Evolutionary conservation across 176 grass and related monocot genomes (phyloP).

Genomic region (Oryza coarctata): DNA sequence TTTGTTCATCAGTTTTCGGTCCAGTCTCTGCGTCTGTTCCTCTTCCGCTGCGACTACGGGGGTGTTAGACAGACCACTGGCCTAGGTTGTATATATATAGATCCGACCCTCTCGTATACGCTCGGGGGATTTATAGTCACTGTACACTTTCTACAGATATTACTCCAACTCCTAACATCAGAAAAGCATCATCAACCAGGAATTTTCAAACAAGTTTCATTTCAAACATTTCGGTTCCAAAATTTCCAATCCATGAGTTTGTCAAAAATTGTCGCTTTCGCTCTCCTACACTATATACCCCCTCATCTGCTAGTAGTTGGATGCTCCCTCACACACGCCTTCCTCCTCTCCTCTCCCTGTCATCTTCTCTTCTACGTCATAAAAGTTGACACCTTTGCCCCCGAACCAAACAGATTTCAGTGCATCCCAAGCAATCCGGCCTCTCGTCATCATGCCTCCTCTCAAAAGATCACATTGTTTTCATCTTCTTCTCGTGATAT

Average conservation of each 20-base stretch:
- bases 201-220: background rate
- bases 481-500: background rate
- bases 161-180: background rate
- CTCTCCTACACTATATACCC: constrained; percentile 13
- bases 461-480: background rate
- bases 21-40: no score
- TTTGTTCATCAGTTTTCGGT: no score
- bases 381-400: constrained; percentile 30
- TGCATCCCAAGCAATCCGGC: constrained; percentile 42
- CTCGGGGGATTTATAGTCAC: no score
- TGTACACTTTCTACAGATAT: no score
- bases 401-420: constrained; percentile 23
- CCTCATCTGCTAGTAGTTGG: constrained; percentile 26
- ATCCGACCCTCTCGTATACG: no score
- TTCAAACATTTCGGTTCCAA: background rate
- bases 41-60: no score
- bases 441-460: background rate
- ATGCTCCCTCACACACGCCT: constrained; percentile 5
- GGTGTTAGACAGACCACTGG: no score
- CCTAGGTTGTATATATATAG: no score
- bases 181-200: background rate
- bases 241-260: background rate
- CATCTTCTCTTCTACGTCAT: constrained; percentile 51
- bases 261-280: constrained; percentile 25
- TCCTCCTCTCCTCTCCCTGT: background rate